Evolutionary conservation across 495 filamentous ascomycete species (phyloP).

Genomic region (Platismatia glauca): DNA sequence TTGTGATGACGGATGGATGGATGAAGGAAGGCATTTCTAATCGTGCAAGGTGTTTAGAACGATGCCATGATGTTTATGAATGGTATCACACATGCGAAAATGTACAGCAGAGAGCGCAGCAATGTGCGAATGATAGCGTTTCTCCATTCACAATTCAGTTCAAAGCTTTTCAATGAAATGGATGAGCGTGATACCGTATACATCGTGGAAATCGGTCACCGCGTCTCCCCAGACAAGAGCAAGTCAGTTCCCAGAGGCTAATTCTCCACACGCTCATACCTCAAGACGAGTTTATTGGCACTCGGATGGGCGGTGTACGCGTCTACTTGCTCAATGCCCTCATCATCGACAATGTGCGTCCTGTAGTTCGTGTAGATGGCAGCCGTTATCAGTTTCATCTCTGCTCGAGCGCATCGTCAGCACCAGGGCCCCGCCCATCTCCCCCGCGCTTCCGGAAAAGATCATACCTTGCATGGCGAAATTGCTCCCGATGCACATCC

Average conservation of each 20-base stretch:
- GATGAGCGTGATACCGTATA: background rate
- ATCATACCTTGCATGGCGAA: slow-evolving; percentile 64
- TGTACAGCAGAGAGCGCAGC: slow-evolving; percentile 3
- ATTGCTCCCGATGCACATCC: slow-evolving; percentile 80
- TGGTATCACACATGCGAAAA: slow-evolving; percentile 3
- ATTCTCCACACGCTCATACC: slow-evolving; percentile 28
- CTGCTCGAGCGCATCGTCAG: slow-evolving; percentile 20
- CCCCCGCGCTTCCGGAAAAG: background rate
- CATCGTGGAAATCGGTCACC: too few species aligned
- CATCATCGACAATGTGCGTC: slow-evolving; percentile 47
- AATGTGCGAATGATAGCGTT: background rate
- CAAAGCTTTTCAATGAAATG: background rate
- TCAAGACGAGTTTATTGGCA: slow-evolving; percentile 38
- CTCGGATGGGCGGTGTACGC: slow-evolving; percentile 55
- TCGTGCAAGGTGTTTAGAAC: background rate
- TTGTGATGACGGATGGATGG: background rate
- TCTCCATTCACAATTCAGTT: background rate
- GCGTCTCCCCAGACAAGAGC: background rate
- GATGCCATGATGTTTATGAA: slow-evolving; percentile 13
- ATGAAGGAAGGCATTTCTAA: background rate
- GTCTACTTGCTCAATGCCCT: slow-evolving; percentile 54
- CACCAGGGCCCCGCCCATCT: background rate
- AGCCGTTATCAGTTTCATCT: slow-evolving; percentile 41
- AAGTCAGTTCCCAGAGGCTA: background rate
- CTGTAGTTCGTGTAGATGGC: slow-evolving; percentile 62